Base-by-base conservation (phyloP, 805 yeast species). In the Nematodospora valgi region DNA sequence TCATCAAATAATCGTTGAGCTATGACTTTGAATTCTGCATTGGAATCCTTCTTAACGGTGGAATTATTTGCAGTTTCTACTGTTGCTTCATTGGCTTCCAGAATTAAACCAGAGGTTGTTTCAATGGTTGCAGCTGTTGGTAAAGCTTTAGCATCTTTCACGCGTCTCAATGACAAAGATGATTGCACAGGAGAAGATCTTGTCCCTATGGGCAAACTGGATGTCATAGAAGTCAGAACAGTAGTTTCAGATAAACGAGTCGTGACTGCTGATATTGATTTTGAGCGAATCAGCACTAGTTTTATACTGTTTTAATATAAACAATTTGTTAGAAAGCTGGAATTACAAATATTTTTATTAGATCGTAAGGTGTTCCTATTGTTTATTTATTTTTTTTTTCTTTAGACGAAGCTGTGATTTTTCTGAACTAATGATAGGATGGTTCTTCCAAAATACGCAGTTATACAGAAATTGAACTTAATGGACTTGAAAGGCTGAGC, bases 1-100 rank as follows among this genome's bases (percentile, higher is more conserved):
- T 66, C 72, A 24, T 56, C 45, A 46, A 47, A 67, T 24, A 68
- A 50, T 37, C 59, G 56, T 11, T 23, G 22, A 7, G 74, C 74
- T 24, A 65, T 64, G 3, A 56, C 64, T 20, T 42, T 38, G 38
- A 47, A 51, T 28, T 61, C 69, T 5, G 37, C 35, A 17, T 40
- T 38, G 22, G 11, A 7, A 17, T 32, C 29, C 6, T 30, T 30
- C n/a, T 21, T 30, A 8, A 17, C 18, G 11, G 29, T n/a, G n/a
- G n/a, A n/a, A n/a, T n/a, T n/a, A 8, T 21, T 10, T 8, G 7
- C 23, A 21, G 23, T 21, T 21, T 21, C 23, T 8, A 21, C 9
- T 21, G 10, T 21, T 21, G 23, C 9, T 21, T 21, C 23, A n/a
- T n/a, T n/a, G n/a, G n/a, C n/a, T n/a, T n/a, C n/a, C n/a, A n/a